Conservation (phyloP, 2,329 filamentous ascomycete genomes). For the Tolypocladium nubicola region DNA sequence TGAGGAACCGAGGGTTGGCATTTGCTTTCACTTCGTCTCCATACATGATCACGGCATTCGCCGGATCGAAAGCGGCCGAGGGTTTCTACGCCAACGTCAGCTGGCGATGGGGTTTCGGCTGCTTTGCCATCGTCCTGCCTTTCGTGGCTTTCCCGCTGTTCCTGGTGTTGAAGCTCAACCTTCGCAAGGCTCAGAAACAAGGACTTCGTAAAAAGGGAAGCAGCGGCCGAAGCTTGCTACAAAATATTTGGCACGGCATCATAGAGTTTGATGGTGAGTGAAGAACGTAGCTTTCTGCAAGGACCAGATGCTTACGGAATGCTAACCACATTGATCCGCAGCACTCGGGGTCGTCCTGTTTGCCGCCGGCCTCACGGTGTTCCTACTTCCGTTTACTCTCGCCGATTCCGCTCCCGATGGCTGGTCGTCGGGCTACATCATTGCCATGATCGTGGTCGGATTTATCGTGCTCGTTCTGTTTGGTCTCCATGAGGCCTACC, state of each 20-base stretch:
- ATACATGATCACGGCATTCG: conserved; percentile 35
- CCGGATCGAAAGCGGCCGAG: conserved; percentile 23
- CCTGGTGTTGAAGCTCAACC: conserved; percentile 40
- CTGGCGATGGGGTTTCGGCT: conserved; percentile 39
- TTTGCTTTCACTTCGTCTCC: conserved; percentile 29
- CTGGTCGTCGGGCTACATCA: conserved; percentile 43
- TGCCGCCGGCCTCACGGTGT: conserved; percentile 43
- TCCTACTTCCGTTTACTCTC: conserved; percentile 56
- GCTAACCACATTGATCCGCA: conserved; percentile 2
- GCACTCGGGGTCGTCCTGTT: conserved; percentile 46
- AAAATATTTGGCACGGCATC: conserved; percentile 38
- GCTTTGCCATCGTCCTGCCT: conserved; percentile 50
- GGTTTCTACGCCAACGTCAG: conserved; percentile 16
- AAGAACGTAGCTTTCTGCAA: too few relatives aligned
- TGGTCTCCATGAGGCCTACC: conserved; percentile 43
- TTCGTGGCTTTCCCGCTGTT: conserved; percentile 42
- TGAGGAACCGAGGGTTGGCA: conserved; percentile 25
- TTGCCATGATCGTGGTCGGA: conserved; percentile 52
- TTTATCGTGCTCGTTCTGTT: conserved; percentile 45
- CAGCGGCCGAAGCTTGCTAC: conserved; percentile 30
- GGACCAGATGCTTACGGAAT: too few relatives aligned
- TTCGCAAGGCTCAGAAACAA: conserved; percentile 41
- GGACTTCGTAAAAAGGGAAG: conserved; percentile 28
- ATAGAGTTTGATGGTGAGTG: conserved; percentile 45
- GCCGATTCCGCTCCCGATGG: conserved; percentile 32